These are phyloP conservation scores for Xylariaceae sp. DNA, from an alignment of 2,329 filamentous ascomycete species.

Conservation along the genomic window DNA sequence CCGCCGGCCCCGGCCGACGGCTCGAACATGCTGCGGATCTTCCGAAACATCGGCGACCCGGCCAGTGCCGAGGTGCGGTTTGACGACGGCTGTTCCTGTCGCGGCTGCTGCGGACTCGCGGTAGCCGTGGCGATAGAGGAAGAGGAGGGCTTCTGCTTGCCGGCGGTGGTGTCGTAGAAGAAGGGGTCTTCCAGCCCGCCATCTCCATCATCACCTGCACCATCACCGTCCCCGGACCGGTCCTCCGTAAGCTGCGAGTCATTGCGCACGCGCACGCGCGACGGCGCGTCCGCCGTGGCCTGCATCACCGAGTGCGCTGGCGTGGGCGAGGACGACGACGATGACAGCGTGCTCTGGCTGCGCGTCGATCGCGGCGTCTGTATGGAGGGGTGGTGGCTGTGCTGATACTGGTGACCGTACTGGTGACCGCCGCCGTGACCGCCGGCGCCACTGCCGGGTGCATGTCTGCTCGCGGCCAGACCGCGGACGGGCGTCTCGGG, in stretches of 20 bases:
- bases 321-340: constrained; percentile 23
- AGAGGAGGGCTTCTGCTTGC: background rate
- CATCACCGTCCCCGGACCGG: no score
- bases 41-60: constrained; percentile 27
- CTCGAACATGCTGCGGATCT: constrained; percentile 35
- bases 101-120: constrained; percentile 1
- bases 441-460: no score
- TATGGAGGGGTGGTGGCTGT: background rate
- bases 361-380: constrained; percentile 27
- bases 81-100: constrained; percentile 1
- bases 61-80: constrained; percentile 9
- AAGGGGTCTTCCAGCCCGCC: constrained; percentile 20
- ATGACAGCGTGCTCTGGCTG: constrained; percentile 29
- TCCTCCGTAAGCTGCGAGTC: constrained; percentile 17
- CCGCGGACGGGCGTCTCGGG: background rate
- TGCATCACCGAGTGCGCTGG: constrained; percentile 14
- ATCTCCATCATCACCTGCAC: background rate
- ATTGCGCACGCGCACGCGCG: constrained; percentile 12
- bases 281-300: constrained; percentile 24
- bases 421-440: background rate
- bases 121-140: background rate
- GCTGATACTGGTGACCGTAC: background rate
- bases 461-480: constrained; percentile 3
- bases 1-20: constrained; percentile 2
- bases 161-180: constrained; percentile 10